phyloP scores from a whole-genome alignment of 1,284 basidiomycete species.

The Cyathus olla region DNA sequence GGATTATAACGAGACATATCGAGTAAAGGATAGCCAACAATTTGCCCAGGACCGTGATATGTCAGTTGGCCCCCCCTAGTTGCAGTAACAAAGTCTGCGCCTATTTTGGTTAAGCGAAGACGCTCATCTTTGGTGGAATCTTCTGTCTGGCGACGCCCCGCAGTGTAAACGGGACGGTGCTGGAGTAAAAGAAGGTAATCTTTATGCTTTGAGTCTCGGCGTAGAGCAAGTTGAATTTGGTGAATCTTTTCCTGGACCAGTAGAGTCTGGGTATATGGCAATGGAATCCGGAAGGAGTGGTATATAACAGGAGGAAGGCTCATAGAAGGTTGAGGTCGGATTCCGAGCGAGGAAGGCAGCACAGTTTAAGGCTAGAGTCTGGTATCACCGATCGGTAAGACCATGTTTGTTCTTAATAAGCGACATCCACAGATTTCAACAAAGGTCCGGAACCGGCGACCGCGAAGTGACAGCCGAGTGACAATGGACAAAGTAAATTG shows the following conservation, averaged over 20 bases:
- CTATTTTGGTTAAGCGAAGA: conserved; percentile 74
- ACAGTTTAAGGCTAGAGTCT: no score
- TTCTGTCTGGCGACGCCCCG: conserved; percentile 86
- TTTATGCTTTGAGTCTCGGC: conserved; percentile 58
- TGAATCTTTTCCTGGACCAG: conserved; percentile 80
- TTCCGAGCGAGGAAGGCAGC: neutral
- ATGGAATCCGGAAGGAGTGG: conserved; percentile 79
- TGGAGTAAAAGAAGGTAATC: conserved; percentile 82
- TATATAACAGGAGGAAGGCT: conserved; percentile 75
- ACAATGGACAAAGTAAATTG: no score
- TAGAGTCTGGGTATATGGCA: conserved; percentile 80
- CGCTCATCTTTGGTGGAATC: conserved; percentile 76
- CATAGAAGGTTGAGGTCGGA: neutral
- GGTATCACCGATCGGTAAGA: no score
- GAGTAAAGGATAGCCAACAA: conserved; percentile 95
- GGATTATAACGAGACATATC: conserved; percentile 77
- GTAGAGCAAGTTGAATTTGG: conserved; percentile 65
- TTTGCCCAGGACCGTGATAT: conserved; percentile 97
- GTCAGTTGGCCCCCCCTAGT: conserved; percentile 94
- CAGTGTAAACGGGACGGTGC: conserved; percentile 95
- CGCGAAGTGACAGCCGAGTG: no score
- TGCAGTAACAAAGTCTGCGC: conserved; percentile 90
- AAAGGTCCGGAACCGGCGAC: no score
- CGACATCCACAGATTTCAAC: no score
- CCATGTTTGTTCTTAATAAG: no score